Conservation (phyloP, 2,329 filamentous ascomycete genomes). For the Colletotrichum liaoningense region DNA sequence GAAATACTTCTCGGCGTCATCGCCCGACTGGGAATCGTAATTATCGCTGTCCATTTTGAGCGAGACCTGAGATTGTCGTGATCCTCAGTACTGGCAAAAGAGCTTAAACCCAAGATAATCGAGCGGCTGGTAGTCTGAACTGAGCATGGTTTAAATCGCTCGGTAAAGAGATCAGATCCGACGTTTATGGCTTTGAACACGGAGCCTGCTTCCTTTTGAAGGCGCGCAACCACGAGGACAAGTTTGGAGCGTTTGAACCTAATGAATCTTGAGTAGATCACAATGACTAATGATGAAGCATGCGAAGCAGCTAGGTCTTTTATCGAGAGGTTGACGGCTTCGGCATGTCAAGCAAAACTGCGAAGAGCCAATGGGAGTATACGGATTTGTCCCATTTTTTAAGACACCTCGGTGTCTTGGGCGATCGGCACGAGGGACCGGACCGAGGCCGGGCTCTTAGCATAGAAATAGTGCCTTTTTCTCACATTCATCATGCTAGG, state of each 20-base stretch:
- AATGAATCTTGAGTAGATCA: neutral
- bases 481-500: neutral
- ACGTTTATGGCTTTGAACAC: neutral
- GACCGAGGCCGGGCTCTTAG: neutral
- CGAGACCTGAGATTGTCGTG: neutral
- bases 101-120: neutral
- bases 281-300: neutral
- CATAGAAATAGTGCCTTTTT: neutral
- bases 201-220: neutral
- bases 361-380: neutral
- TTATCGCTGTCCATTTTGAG: neutral
- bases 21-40: neutral
- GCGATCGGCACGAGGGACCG: neutral
- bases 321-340: neutral
- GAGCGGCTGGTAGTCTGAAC: neutral
- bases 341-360: neutral
- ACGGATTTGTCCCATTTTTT: constrained; percentile 5
- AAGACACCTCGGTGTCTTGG: constrained; percentile 33
- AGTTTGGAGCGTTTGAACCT: neutral
- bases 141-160: neutral
- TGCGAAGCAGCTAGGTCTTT: neutral
- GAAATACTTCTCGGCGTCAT: neutral
- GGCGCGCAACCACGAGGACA: neutral
- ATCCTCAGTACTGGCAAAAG: neutral
- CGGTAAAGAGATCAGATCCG: neutral